Conservation (phyloP, 1,139 yeast species). For the Geotrichum fermentans region DNA sequence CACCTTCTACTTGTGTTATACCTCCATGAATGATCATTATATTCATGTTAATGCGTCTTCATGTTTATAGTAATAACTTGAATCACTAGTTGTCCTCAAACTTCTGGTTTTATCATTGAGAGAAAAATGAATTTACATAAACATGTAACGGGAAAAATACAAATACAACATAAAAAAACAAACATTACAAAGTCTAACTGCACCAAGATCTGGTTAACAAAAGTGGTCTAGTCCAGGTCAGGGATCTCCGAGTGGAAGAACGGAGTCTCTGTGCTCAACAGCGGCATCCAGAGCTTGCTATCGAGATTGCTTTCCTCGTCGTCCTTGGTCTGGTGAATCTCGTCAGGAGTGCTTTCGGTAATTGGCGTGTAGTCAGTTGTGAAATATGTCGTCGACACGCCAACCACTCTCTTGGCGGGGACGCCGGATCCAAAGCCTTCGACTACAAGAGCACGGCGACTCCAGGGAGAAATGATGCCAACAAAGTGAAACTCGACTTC, state of each 20-base stretch:
- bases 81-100: too few species aligned
- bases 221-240: slow-evolving; percentile 49
- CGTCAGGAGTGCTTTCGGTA: background rate
- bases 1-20: too few species aligned
- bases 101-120: too few species aligned
- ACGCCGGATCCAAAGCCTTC: slow-evolving; percentile 10
- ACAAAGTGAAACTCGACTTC: slow-evolving; percentile 87
- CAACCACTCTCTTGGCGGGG: slow-evolving; percentile 3
- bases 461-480: slow-evolving; percentile 83
- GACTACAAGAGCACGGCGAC: slow-evolving; percentile 51
- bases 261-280: slow-evolving; percentile 70
- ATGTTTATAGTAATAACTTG: too few species aligned
- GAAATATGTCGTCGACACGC: slow-evolving; percentile 5
- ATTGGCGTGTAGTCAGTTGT: background rate
- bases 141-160: too few species aligned
- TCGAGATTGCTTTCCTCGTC: background rate
- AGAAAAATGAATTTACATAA: too few species aligned
- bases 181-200: too few species aligned
- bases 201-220: too few species aligned
- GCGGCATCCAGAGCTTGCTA: slow-evolving; percentile 44
- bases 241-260: slow-evolving; percentile 88
- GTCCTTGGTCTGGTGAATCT: background rate
- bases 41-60: too few species aligned
- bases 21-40: too few species aligned
- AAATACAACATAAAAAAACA: too few species aligned